These are phyloP conservation scores for Ophiostoma pallidulum DNA, from an alignment of 2,329 filamentous ascomycete genomes.

Conservation along the genomic window DNA sequence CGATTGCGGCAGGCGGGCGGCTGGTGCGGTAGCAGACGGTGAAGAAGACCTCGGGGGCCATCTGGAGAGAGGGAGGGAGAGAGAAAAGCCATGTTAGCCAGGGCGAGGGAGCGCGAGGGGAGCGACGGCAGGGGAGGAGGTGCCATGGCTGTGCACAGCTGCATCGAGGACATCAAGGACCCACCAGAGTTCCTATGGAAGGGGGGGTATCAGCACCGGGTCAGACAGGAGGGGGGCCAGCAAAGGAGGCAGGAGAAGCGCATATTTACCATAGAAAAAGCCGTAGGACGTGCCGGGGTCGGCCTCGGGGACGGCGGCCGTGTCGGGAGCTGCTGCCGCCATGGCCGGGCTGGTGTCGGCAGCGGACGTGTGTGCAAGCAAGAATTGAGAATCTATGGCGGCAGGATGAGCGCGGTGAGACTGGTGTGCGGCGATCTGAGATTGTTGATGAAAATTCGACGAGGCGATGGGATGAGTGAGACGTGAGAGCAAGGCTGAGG, in stretches of 20 bases:
- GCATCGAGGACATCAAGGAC: neutral
- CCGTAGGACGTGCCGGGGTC: constrained; percentile 22
- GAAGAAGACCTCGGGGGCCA: constrained; percentile 81
- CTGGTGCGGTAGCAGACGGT: constrained; percentile 64
- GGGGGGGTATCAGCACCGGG: too few species aligned
- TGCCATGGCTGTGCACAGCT: too few species aligned
- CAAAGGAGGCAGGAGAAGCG: neutral
- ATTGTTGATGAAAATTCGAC: neutral
- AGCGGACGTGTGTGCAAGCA: too few species aligned
- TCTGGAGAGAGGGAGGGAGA: constrained; percentile 29
- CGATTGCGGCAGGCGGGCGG: constrained; percentile 37
- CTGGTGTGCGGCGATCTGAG: too few species aligned
- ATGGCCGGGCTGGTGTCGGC: too few species aligned
- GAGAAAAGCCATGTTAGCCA: neutral
- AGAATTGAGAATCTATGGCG: too few species aligned
- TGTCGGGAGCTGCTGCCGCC: constrained; percentile 8
- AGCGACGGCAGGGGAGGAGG: too few species aligned
- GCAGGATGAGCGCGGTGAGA: too few species aligned
- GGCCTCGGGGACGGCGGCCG: constrained; percentile 7
- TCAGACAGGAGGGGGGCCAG: neutral
- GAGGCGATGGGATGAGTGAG: neutral
- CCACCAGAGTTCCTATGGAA: constrained; percentile 35
- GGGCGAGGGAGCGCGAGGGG: too few species aligned
- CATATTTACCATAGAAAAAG: constrained; percentile 47
- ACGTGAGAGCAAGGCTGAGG: too few species aligned